These are phyloP conservation scores for Madurella mycetomatis DNA, from an alignment of 2,329 filamentous ascomycete species.

Conservation along the genomic window DNA sequence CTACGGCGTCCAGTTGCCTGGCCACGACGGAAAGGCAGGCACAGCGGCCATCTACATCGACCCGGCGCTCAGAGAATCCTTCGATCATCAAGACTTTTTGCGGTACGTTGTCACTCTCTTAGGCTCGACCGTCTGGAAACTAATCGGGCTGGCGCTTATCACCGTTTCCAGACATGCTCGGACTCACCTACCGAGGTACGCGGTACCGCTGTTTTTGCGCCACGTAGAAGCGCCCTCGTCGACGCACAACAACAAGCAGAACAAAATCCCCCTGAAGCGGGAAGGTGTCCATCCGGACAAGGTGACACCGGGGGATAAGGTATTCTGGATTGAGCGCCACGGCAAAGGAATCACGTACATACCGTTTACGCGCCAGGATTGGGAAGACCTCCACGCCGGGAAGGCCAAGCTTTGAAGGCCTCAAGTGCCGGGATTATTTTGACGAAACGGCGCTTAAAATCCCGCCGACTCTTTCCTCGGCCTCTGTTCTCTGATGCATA, in stretches of 20 bases:
- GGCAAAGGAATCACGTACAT: conserved; percentile 53
- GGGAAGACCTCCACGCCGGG: conserved; percentile 39
- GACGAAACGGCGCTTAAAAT: no score
- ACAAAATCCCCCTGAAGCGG: conserved; percentile 65
- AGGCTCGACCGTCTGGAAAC: background rate
- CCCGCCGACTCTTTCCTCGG: background rate
- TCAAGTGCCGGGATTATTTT: background rate
- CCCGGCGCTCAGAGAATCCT: conserved; percentile 41
- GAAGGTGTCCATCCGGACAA: conserved; percentile 60
- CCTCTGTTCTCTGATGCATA: background rate
- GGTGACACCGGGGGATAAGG: conserved; percentile 37
- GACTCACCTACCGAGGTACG: conserved; percentile 63
- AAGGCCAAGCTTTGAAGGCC: conserved; percentile 27
- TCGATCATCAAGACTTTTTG: conserved; percentile 58
- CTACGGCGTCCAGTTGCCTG: conserved; percentile 62
- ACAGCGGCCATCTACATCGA: conserved; percentile 58
- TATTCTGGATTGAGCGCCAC: conserved; percentile 55
- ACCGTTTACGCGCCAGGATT: conserved; percentile 55
- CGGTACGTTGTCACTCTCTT: conserved; percentile 33
- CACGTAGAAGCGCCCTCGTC: conserved; percentile 55
- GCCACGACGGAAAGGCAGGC: conserved; percentile 65
- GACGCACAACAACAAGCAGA: conserved; percentile 76
- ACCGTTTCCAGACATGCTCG: conserved; percentile 43
- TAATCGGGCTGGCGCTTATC: background rate
- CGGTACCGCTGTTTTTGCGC: conserved; percentile 69